Evolutionary conservation across 2,329 filamentous ascomycete genomes (phyloP), one percentile per base, ranked within the genome.

Genomic region (Botrytis aclada): DNA sequence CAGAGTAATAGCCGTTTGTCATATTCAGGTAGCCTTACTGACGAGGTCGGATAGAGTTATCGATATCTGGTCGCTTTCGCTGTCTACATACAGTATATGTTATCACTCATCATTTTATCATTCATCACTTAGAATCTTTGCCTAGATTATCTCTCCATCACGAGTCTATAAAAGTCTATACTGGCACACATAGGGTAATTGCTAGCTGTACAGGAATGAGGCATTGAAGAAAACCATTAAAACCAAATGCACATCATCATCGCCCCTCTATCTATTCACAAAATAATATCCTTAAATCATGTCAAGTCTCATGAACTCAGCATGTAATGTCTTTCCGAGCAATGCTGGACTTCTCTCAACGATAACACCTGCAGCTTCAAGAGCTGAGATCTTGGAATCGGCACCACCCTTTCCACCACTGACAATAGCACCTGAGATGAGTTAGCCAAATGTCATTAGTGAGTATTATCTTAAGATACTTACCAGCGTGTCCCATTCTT

Each of bases 341-440:
- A 90, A 85, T 78, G 96, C 96, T 77, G 96, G 95, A 81, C 93
- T 97, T 84, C 94, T 92, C 90, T 98, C 95, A 78, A 99, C 96
- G 80, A 98, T 89, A 80, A 98, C 96, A 83, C 96, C 96, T 76
- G 96, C 96, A 77, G 89, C 88, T 87, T 98, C 93, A 74, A 99
- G 91, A 75, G 96, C 96, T 80, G 91, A 88, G 85, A 99, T 99
- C 92, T 99, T 99, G 82, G 94, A 97, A 86, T 98, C 94, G 77
- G 96, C 96, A 83, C 94, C 96, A 82, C 96, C 96, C 90, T 98
- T 98, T 80, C 96, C 96, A 80, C 96, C 96, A 78, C 93, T 94
- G 77, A 99, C 95, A 82, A 99, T 99, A 82, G 96, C 96, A 84
- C 85, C 84, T 85, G 73, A 29, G 56, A 62, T 64, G 29, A 20